Base-by-base conservation (phyloP, 73 alveolate genomes). In the Tetrahymena malaccensis region DNA sequence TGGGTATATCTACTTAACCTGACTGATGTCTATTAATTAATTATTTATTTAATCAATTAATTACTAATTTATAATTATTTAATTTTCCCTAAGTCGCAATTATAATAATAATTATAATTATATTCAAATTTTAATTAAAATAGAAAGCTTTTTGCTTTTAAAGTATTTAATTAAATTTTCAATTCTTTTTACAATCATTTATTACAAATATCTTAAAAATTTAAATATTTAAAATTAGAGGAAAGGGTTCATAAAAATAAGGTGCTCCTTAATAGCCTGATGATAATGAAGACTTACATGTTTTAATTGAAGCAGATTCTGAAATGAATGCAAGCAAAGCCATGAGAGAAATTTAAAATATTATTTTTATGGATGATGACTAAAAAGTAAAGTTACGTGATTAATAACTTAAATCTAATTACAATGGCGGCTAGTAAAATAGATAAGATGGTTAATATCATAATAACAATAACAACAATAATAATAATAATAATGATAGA, bases 271-370 rank as follows among this genome's bases (percentile, higher is more conserved):
- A 99, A 85, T 96, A 98, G 94, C 99, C 99, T 33, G 99, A 98
- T 95, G 99, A 98, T 95, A 98, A 98, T 84, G 99, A 98, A 95
- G 99, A 98, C 93, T 98, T 98, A 85, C 99, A 98, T 96, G 99
- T 98, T 3, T 97, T 98, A 89, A 98, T 98, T 34, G 98, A 98
- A 55, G 99, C 99, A 1, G 99, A 98, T 85, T 96, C 99, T 9
- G 98, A 97, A 43, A 98, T 98, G 85, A 95, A 96, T 85, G 99
- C 98, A 35, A 96, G 96, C 89, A 96, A 98, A 95, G 99, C 99
- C 3, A 94, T 97, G 37, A 98, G 98, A 95, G 98, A 98, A 83
- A 98, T 98, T 0, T 99, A 98, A 93, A 98, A 98, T 96, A 98
- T 98, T 37, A 95, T 98, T 37, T 96, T 96, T 35, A 99, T 99